Evolutionary conservation across 2,329 filamentous ascomycete genomes (phyloP), one percentile per base, ranked within the genome.

Genomic region (Microascus cirrosus): DNA sequence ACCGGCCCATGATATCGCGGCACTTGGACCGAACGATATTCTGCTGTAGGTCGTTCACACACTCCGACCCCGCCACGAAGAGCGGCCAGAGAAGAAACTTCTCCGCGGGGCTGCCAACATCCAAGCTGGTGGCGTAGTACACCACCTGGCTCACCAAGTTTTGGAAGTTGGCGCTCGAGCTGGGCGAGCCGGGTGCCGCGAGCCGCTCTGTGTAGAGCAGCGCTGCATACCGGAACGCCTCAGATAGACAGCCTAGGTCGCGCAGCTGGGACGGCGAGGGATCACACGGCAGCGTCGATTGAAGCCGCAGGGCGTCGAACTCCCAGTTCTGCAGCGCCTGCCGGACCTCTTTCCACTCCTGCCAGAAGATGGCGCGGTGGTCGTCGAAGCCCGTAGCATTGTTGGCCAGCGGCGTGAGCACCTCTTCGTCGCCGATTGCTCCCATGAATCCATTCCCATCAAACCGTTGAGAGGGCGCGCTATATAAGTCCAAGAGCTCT

Each of bases 51-150:
- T 89, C 84, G 63, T 90, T 87, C 61, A 94, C 86, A 65, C 90
- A 95, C 73, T 96, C 93, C 24, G 89, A 91, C 22, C 92, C 92
- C 1, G 87, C 85, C 56, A 96, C 87, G 69, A 96, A 96, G 15
- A 61, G 79, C 2, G 93, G 92, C 93, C 92, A 96, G 10, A 96
- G 82, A 11, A 96, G 74, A 69, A 95, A 96, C 67, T 96, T 95
- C 71, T 95, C 87, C 42, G 87, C 85, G 54, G 79, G 81, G 65
- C 82, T 84, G 48, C 81, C 87, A 2, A 85, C 80, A 61, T 89
- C 85, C 42, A 96, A 84, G 57, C 85, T 86, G 7, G 85, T 87
- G 59, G 94, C 89, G 71, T 95, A 93, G 71, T 85, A 88, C 48
- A 96, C 81, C 1, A 92, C 88, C 62, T 90, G 85, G 66, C 84